phyloP scores from a whole-genome alignment of 1,284 basidiomycete species.

The Phylloporus sp. region DNA sequence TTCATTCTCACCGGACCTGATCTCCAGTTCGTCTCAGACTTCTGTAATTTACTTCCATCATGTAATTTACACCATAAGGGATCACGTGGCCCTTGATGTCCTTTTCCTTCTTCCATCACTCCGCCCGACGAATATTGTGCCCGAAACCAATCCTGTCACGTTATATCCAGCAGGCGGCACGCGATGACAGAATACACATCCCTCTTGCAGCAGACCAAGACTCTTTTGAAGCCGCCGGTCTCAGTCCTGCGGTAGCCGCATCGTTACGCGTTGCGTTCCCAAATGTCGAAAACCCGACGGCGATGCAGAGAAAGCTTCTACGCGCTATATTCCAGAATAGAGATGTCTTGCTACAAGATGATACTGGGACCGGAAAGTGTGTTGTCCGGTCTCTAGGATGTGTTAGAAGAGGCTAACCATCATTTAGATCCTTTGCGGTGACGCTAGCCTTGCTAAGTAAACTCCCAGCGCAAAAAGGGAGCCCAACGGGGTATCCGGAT shows the following conservation, averaged over 20 bases:
- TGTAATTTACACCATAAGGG: conserved; percentile 18
- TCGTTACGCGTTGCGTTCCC: conserved; percentile 69
- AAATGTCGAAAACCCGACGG: conserved; percentile 63
- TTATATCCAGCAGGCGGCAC: conserved; percentile 29
- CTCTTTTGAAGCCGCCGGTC: conserved; percentile 59
- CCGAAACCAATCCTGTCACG: conserved; percentile 23
- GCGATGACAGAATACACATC: background rate
- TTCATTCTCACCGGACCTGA: conserved; percentile 40
- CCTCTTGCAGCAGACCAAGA: conserved; percentile 10
- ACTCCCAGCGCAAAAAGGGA: conserved; percentile 41
- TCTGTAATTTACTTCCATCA: conserved; percentile 27
- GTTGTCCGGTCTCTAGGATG: conserved; percentile 34
- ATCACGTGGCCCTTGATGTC: conserved; percentile 35
- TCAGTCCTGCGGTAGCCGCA: conserved; percentile 55
- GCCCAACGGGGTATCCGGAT: conserved; percentile 4
- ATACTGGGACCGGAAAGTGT: conserved; percentile 81
- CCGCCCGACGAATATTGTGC: conserved; percentile 24
- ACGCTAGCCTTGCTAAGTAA: conserved; percentile 71
- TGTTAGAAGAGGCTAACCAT: conserved; percentile 9
- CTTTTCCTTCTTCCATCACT: conserved; percentile 22
- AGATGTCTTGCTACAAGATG: conserved; percentile 72
- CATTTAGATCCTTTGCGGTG: conserved; percentile 74
- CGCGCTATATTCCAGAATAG: conserved; percentile 63
- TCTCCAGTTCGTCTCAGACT: too few species aligned
- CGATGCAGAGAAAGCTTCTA: conserved; percentile 67